A percentile compares a stretch with the other conserved stretches of the same genome.
Evolutionary conservation across 2,329 filamentous ascomycete species (phyloP).

Genomic region (Cercospora sojina): DNA sequence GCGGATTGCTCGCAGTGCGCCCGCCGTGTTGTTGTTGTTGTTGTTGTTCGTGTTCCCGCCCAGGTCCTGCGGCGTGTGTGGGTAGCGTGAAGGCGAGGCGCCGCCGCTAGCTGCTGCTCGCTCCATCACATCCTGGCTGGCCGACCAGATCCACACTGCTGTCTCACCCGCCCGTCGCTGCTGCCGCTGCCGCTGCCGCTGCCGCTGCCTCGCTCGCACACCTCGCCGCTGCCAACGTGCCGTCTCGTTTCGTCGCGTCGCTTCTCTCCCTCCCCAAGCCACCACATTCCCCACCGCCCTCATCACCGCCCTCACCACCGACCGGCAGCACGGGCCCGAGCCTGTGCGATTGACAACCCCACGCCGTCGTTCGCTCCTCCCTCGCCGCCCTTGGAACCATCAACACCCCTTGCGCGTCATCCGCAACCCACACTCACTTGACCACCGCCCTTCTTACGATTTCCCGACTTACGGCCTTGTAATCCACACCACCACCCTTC

Average conservation of each 20-base stretch:
- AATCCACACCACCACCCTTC: slow-evolving; percentile 19
- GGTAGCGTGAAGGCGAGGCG: neutral
- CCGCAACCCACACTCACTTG: slow-evolving; percentile 23
- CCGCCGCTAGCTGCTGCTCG: neutral
- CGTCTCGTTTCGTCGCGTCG: neutral
- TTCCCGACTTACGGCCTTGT: slow-evolving; percentile 27
- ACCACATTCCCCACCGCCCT: neutral
- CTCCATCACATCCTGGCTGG: neutral
- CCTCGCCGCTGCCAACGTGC: neutral
- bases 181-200: no score
- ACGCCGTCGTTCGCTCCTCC: slow-evolving; percentile 10
- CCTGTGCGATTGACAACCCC: slow-evolving; percentile 9
- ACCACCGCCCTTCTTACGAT: slow-evolving; percentile 20
- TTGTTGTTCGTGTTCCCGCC: neutral
- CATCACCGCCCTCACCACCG: slow-evolving; percentile 6
- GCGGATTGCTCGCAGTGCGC: no score
- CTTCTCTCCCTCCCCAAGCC: neutral
- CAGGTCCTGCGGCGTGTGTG: neutral
- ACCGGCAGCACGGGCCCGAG: slow-evolving; percentile 9
- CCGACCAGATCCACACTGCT: neutral
- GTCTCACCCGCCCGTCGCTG: neutral
- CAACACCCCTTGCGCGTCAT: slow-evolving; percentile 16
- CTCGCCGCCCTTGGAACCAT: slow-evolving; percentile 2
- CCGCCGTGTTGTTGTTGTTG: no score
- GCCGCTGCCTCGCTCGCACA: no score